Evolutionary conservation across 1,139 yeast genomes (phyloP).

Genomic region (Suhomyces choctaworum): DNA sequence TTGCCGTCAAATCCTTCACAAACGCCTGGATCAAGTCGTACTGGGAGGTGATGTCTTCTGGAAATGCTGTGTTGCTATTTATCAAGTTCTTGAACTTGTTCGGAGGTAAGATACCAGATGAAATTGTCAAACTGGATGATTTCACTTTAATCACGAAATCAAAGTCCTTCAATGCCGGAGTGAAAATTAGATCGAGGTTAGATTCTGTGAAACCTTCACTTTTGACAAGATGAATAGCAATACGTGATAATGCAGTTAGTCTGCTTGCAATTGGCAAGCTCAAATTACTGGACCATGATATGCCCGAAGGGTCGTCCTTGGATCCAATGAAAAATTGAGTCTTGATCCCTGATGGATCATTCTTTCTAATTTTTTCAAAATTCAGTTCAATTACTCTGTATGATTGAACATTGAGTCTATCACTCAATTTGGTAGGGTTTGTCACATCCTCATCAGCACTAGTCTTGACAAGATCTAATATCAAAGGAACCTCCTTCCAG

Average conservation of each 20-base stretch:
- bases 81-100: conserved; percentile 66
- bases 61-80: conserved; percentile 40
- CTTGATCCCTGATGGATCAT: conserved; percentile 79
- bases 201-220: conserved; percentile 44
- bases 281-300: conserved; percentile 72
- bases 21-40: conserved; percentile 59
- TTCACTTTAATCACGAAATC: conserved; percentile 71
- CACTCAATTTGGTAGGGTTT: conserved; percentile 49
- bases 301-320: conserved; percentile 79
- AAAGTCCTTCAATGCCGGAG: conserved; percentile 81
- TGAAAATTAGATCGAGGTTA: conserved; percentile 59
- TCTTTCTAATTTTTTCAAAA: conserved; percentile 64
- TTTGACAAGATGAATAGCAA: conserved; percentile 59
- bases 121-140: conserved; percentile 41
- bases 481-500: conserved; percentile 86
- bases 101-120: conserved; percentile 58
- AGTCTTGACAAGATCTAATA: conserved; percentile 67
- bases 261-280: conserved; percentile 82
- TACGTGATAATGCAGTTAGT: conserved; percentile 82
- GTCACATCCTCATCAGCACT: conserved; percentile 24
- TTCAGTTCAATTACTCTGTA: conserved; percentile 63
- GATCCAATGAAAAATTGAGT: conserved; percentile 83
- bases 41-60: conserved; percentile 45
- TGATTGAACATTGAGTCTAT: conserved; percentile 60
- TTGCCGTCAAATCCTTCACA: conserved; percentile 55